Evolutionary conservation across 2,329 filamentous ascomycete species (phyloP).

Genomic region (Talaromyces rugulosus): DNA sequence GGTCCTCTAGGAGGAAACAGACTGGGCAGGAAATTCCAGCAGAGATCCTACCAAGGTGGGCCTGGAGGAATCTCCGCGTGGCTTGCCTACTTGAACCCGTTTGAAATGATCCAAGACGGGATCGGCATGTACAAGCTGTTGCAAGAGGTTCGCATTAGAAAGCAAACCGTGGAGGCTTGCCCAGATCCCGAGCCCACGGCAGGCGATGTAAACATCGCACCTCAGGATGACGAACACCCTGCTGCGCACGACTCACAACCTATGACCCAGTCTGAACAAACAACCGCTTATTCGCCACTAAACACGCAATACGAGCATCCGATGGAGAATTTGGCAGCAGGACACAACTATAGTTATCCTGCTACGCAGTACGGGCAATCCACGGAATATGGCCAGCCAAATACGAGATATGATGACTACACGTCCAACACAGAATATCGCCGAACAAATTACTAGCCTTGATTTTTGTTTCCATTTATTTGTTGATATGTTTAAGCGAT

Average conservation of each 20-base stretch:
- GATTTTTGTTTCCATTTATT: background rate
- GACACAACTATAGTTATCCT: background rate
- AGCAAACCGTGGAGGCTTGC: background rate
- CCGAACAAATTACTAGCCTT: background rate
- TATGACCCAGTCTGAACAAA: background rate
- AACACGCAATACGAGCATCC: background rate
- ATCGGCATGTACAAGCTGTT: slow-evolving; percentile 3
- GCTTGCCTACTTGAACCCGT: background rate
- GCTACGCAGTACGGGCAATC: background rate
- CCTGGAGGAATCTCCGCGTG: background rate
- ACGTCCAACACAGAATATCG: background rate
- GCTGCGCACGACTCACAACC: background rate
- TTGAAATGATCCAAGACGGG: background rate
- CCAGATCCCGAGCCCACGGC: background rate
- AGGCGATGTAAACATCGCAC: background rate
- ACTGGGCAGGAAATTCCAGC: background rate
- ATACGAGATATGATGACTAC: background rate
- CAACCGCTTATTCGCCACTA: background rate
- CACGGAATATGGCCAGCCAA: background rate
- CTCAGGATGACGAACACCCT: background rate
- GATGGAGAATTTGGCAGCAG: background rate
- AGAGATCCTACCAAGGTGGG: background rate
- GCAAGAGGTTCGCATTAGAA: background rate
- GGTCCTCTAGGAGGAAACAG: background rate
- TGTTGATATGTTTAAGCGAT: background rate